Evolutionary conservation across 345 rosid species (phyloP).

Genomic region (Eucalyptus erythrocorys): DNA sequence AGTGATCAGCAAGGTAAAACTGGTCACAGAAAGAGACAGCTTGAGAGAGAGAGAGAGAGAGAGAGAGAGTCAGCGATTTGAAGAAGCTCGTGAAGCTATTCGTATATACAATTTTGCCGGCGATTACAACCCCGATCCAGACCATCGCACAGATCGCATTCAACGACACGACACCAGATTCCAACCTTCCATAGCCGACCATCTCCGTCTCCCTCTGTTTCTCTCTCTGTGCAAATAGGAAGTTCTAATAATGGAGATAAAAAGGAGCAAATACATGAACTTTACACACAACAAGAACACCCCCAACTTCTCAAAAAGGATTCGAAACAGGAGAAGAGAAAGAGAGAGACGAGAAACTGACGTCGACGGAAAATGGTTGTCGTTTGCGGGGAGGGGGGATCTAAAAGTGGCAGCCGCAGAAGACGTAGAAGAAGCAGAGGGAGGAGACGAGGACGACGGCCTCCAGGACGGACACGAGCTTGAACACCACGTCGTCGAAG

Average conservation of each 20-base stretch:
- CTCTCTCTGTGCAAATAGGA: not conserved
- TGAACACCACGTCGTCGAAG: constrained; percentile 14
- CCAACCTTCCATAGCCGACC: not conserved
- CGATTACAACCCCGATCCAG: not conserved
- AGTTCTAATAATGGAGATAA: not conserved
- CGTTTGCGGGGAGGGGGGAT: not conserved
- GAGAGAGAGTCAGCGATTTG: not conserved
- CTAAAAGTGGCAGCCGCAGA: constrained; percentile 29
- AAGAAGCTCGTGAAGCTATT: not conserved
- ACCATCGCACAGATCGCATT: not conserved
- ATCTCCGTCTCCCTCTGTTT: not conserved
- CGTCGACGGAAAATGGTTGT: not conserved
- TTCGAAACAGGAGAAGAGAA: not conserved
- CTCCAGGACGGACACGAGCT: constrained; percentile 17
- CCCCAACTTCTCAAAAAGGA: not conserved
- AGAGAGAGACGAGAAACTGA: not conserved
- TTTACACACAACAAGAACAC: not conserved
- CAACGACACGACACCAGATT: not conserved
- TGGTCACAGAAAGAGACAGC: not conserved
- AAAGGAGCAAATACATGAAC: not conserved
- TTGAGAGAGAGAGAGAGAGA: not conserved
- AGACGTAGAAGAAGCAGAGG: constrained; percentile 29
- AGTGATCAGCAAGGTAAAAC: not conserved
- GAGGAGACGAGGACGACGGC: constrained; percentile 18
- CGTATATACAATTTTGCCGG: not conserved